These are phyloP conservation scores for Cryptococcus wingfieldii DNA, from an alignment of 1,284 basidiomycete species.

Conservation along the genomic window DNA sequence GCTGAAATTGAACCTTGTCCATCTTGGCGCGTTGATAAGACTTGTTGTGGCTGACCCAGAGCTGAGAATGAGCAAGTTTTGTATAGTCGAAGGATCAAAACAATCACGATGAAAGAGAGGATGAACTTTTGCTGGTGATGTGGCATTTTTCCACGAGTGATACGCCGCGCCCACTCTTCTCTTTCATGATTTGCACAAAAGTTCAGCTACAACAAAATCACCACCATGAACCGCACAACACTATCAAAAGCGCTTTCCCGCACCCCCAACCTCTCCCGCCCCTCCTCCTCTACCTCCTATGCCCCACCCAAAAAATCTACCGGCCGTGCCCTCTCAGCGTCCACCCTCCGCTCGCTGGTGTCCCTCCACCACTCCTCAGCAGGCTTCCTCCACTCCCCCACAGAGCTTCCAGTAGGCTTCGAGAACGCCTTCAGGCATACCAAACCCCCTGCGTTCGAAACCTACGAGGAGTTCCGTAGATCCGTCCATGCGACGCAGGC, in stretches of 20 bases:
- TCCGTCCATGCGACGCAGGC: not conserved
- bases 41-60: not conserved
- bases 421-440: slow-evolving; percentile 27
- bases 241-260: slow-evolving; percentile 1
- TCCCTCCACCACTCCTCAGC: slow-evolving; percentile 41
- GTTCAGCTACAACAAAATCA: not conserved
- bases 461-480: slow-evolving; percentile 14
- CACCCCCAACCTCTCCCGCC: not conserved
- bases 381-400: slow-evolving; percentile 37
- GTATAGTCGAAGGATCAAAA: too few relatives aligned
- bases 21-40: slow-evolving; percentile 50
- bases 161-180: not conserved
- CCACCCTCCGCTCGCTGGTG: slow-evolving; percentile 32
- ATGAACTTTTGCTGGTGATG: not conserved
- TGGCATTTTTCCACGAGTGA: not conserved
- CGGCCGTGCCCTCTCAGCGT: slow-evolving; percentile 17
- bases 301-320: slow-evolving; percentile 9
- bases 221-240: slow-evolving; percentile 8
- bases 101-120: not conserved
- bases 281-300: slow-evolving; percentile 8
- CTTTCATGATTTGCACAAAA: not conserved
- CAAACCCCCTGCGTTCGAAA: slow-evolving; percentile 12
- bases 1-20: slow-evolving; percentile 92
- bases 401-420: slow-evolving; percentile 30
- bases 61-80: too few relatives aligned